phyloP scores from a whole-genome alignment of 805 yeast genomes.

The Yamadazyma philogaea region DNA sequence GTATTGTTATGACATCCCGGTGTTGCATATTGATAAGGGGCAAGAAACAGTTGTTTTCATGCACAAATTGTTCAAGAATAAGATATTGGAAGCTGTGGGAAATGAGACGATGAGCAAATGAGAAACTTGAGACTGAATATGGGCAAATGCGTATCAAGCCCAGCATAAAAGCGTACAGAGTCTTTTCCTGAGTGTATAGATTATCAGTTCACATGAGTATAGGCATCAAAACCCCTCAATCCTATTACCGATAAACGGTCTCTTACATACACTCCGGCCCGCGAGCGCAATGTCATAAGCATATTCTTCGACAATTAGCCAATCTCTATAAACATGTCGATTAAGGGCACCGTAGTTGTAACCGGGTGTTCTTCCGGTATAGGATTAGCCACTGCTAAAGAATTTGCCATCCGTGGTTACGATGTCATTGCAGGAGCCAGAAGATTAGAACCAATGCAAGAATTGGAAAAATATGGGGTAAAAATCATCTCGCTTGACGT shows the following conservation, averaged over 20 bases:
- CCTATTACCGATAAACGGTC: too few species aligned
- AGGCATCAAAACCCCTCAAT: too few species aligned
- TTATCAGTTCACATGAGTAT: too few species aligned
- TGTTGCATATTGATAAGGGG: conserved; percentile 59
- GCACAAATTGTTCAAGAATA: conserved; percentile 61
- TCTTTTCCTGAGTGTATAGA: too few species aligned
- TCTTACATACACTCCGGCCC: background rate
- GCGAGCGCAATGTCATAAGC: background rate
- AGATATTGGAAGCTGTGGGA: conserved; percentile 49
- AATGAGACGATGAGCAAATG: too few species aligned
- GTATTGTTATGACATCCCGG: conserved; percentile 79
- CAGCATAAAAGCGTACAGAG: too few species aligned
- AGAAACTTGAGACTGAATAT: too few species aligned
- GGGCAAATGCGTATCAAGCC: too few species aligned
- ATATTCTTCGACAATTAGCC: background rate
- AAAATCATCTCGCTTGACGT: conserved; percentile 57
- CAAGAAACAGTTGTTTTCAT: conserved; percentile 53
- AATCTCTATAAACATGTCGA: background rate
- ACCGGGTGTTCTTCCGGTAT: conserved; percentile 61
- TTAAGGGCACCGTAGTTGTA: conserved; percentile 29
- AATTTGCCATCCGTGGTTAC: conserved; percentile 50
- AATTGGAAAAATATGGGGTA: conserved; percentile 45
- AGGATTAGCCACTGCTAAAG: conserved; percentile 48
- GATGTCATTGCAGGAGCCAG: conserved; percentile 74
- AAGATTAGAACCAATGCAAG: conserved; percentile 57